These are phyloP conservation scores for Termitomyces sp. DNA, from an alignment of 768 basidiomycete species.

Conservation along the genomic window DNA sequence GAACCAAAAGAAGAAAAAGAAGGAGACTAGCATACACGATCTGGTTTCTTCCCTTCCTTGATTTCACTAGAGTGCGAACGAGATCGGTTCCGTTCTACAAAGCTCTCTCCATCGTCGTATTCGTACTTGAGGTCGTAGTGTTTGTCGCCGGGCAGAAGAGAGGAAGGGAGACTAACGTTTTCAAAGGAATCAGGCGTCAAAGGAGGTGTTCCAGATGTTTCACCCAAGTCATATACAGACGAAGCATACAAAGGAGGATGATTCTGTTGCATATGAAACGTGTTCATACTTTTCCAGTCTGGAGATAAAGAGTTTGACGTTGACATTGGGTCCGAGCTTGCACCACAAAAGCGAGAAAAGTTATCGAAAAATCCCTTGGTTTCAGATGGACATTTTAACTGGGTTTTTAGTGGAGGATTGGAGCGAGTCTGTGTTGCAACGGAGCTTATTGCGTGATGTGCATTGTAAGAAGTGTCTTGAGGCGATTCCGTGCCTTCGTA, in stretches of 20 bases:
- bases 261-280: not conserved
- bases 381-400: slow-evolving; percentile 13
- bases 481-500: not conserved
- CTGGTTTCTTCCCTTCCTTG: slow-evolving; percentile 34
- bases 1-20: not conserved
- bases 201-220: slow-evolving; percentile 18
- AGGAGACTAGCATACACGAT: slow-evolving; percentile 19
- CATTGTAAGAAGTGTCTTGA: slow-evolving; percentile 1
- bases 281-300: not conserved
- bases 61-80: slow-evolving; percentile 24
- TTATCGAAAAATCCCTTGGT: slow-evolving; percentile 17
- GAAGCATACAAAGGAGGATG: slow-evolving; percentile 1
- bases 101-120: slow-evolving; percentile 11
- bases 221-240: slow-evolving; percentile 2
- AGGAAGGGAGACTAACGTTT: slow-evolving; percentile 9
- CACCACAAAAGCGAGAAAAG: slow-evolving; percentile 14
- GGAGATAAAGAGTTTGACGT: not conserved
- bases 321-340: slow-evolving; percentile 8
- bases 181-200: slow-evolving; percentile 20
- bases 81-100: slow-evolving; percentile 5
- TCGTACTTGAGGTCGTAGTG: slow-evolving; percentile 9
- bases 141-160: slow-evolving; percentile 2
- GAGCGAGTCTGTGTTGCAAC: slow-evolving; percentile 18
- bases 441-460: slow-evolving; percentile 4
- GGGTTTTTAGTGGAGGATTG: slow-evolving; percentile 13